Evolutionary conservation across 805 yeast genomes (phyloP).

Genomic region (Sungouiozyma intestinalis): DNA sequence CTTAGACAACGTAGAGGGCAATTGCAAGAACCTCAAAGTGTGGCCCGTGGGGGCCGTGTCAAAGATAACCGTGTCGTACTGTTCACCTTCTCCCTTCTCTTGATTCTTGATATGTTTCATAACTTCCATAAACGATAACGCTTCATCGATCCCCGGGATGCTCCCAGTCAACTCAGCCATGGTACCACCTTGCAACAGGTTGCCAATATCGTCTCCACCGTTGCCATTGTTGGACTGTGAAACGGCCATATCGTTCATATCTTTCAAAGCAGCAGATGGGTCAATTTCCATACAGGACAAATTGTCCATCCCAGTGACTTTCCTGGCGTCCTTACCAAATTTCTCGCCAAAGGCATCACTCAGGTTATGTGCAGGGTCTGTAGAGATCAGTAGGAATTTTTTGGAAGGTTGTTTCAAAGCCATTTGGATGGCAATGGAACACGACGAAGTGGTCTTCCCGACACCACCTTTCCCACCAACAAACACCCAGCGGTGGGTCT

Average conservation of each 20-base stretch:
- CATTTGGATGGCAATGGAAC: constrained; percentile 88
- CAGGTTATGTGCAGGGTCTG: constrained; percentile 97
- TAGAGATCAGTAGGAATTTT: constrained; percentile 79
- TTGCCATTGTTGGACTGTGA: constrained; percentile 31
- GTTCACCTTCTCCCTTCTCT: constrained; percentile 32
- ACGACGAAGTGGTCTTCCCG: constrained; percentile 96
- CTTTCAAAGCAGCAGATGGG: constrained; percentile 88
- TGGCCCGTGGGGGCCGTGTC: constrained; percentile 99
- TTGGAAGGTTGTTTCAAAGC: constrained; percentile 73
- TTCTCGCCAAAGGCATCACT: constrained; percentile 98
- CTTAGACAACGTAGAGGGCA: constrained; percentile 86
- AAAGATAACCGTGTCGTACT: constrained; percentile 82
- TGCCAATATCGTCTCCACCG: constrained; percentile 28
- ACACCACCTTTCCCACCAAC: constrained; percentile 99
- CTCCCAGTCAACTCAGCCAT: constrained; percentile 80
- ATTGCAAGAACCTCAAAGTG: constrained; percentile 85
- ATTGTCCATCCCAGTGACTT: constrained; percentile 80
- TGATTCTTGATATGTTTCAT: constrained; percentile 89
- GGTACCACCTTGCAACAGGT: constrained; percentile 30
- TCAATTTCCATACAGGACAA: constrained; percentile 98
- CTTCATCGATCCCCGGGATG: constrained; percentile 98
- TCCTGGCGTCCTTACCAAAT: constrained; percentile 92
- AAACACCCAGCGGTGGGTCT: constrained; percentile 84
- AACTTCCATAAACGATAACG: constrained; percentile 94
- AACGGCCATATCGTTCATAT: constrained; percentile 49